Base-by-base conservation (phyloP, 371 early-diverging fungal genomes). In the Circinella umbellata region DNA sequence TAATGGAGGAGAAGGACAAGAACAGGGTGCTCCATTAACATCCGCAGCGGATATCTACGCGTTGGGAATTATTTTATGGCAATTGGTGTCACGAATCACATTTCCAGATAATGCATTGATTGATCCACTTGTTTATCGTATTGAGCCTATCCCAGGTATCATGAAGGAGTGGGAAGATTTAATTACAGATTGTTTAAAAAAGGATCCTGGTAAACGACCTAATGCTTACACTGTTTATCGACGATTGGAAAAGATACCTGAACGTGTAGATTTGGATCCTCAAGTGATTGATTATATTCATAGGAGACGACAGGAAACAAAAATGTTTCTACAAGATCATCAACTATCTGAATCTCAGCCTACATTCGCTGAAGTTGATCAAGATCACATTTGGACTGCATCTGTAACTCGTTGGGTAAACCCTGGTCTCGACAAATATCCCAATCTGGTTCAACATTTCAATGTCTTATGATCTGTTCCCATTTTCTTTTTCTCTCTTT, bases 41-140 rank as follows among this genome's bases (percentile, higher is more conserved):
- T 75, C 74, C 27, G 68, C 68, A 36, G 73, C 78, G 0, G 80
- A 81, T 15, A 72, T 83, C 7, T 83, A 77, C 55, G 72, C 80
- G 0, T 65, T 83, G 14, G 84, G 84, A 17, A 76, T 83, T 42
- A 79, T 83, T 3, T 64, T 83, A 0, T 83, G 84, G 84, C 84
- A 83, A 64, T 68, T 83, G 6, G 74, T 74, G 15, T 76, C 81
- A 4, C 81, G 84, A 11, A 71, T 83, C 47, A 75, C 81, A 35
- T 83, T 83, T 46, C 84, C 84, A 1, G 71, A 66, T 13, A 67
- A 72, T 15, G 69, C 68, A 9, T 35, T 70, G 46, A 69, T 81
- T 3, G 77, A 73, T 48, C 75, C 76, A 1, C 42, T 57, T 13
- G 67, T 79, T 1, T 81, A 76, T 65, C 72, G 73, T n/a, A 74